Base-by-base conservation (phyloP, 768 basidiomycete genomes). In the Suillus americanus region DNA sequence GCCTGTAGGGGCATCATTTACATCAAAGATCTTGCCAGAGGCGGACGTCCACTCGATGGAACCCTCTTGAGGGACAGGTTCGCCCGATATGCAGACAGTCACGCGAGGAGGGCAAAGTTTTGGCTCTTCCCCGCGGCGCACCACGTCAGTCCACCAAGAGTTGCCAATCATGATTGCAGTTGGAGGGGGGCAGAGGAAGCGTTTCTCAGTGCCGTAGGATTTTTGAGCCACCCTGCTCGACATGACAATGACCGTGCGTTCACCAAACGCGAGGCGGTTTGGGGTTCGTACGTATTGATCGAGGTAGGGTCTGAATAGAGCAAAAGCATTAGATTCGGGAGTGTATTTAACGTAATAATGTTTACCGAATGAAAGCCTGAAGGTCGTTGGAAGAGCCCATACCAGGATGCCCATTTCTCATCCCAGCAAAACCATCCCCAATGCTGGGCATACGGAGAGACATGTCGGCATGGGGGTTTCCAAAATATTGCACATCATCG, bases 201-300 rank as follows among this genome's bases (percentile, higher is more conserved):
- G 85, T 77, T 97, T 97, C 77, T 98, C 96, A 20, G 91, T 95
- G 43, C 95, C 96, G 74, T 98, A 99, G 10, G 93, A 95, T 74
- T 98, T 97, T 81, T 99, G 97, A 3, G 94, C 97, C 37, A 98
- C 95, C 73, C 92, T 95, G 74, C 92, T 94, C n/a, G 94, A 96
- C 92, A 97, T 95, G 70, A 99, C 91, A 66, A 98, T 91, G 65
- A 99, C 87, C 5, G 95, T 94, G 56, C 95, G 88, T 75, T 98
- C 97, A 60, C 97, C 97, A 70, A 91, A 91, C 1, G 91, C 91
- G 54, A 97, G 84, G 37, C 95, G 86, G 74, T 97, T 97, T 45
- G 87, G 82, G 25, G 95, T 86, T 40, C 89, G 85, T 60, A 95
- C 86, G 74, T 95, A 98, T 70, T 92, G 90, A 66, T 94, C 91